These are phyloP conservation scores for Cyathus striatus DNA, from an alignment of 768 basidiomycete species.

Conservation along the genomic window DNA sequence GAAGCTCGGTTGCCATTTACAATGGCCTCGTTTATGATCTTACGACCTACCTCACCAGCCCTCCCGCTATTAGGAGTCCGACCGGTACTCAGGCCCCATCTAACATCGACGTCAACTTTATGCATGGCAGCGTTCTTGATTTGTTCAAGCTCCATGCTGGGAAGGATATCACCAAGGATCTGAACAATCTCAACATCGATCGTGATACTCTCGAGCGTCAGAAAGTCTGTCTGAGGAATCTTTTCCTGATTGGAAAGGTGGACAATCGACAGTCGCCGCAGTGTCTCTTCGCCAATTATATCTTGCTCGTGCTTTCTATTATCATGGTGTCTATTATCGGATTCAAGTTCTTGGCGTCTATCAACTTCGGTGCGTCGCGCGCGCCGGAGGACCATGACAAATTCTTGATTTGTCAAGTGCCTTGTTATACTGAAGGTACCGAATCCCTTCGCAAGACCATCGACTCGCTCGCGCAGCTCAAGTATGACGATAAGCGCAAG, in stretches of 20 bases:
- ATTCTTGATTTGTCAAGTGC: constrained; percentile 96
- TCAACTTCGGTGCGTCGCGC: constrained; percentile 75
- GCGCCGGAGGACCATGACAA: constrained; percentile 95
- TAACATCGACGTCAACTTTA: constrained; percentile 51
- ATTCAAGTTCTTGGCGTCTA: constrained; percentile 91
- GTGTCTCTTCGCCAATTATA: constrained; percentile 87
- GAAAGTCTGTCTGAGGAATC: constrained; percentile 85
- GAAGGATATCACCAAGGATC: constrained; percentile 71
- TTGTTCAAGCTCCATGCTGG: constrained; percentile 78
- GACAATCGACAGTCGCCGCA: constrained; percentile 91
- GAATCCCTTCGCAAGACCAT: constrained; percentile 81
- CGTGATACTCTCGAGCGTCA: constrained; percentile 59
- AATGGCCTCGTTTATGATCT: constrained; percentile 84
- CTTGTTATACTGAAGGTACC: constrained; percentile 97
- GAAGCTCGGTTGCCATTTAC: constrained; percentile 78
- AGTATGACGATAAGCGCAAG: constrained; percentile 98
- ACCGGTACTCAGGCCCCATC: constrained; percentile 37
- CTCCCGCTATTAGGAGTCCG: constrained; percentile 52
- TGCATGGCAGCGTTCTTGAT: constrained; percentile 61
- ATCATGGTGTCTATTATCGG: constrained; percentile 95
- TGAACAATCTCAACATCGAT: constrained; percentile 62
- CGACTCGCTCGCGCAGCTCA: constrained; percentile 89
- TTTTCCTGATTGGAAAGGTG: constrained; percentile 88
- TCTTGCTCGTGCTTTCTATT: constrained; percentile 82
- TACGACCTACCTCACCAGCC: constrained; percentile 69